These are phyloP conservation scores for Apophysomyces ossiformis DNA, from an alignment of 371 early-diverging fungal genomes.

Conservation along the genomic window DNA sequence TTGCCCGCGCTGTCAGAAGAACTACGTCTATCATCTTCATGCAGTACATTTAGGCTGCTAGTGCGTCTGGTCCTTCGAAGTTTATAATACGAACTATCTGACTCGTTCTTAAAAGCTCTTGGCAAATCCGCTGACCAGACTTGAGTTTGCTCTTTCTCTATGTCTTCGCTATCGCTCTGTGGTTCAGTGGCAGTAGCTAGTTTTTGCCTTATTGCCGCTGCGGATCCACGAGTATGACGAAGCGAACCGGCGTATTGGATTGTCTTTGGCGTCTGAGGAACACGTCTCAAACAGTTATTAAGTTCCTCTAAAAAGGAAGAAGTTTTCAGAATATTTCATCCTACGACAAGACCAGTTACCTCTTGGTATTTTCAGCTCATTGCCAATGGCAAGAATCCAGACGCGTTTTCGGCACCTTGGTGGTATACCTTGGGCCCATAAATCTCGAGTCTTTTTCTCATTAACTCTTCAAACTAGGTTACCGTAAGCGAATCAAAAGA, in stretches of 20 bases:
- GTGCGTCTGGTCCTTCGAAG: slow-evolving; percentile 35
- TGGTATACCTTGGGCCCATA: slow-evolving; percentile 54
- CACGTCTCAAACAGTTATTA: slow-evolving; percentile 15
- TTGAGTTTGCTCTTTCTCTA: background rate
- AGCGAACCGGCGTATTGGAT: background rate
- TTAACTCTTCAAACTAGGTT: slow-evolving; percentile 21
- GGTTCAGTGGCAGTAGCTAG: background rate
- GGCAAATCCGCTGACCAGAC: background rate
- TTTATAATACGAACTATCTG: slow-evolving; percentile 18
- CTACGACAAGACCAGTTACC: slow-evolving; percentile 13
- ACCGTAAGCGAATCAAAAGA: background rate
- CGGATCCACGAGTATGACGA: background rate
- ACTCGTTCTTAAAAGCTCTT: background rate
- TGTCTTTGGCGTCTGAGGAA: background rate
- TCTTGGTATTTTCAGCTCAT: slow-evolving; percentile 40
- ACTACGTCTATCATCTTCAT: slow-evolving; percentile 28
- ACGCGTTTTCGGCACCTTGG: slow-evolving; percentile 51
- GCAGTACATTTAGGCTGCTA: slow-evolving; percentile 50
- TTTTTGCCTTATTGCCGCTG: background rate
- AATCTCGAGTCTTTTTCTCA: slow-evolving; percentile 35
- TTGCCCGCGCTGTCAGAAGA: background rate
- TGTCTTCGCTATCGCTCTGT: background rate
- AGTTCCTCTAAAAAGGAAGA: slow-evolving; percentile 7
- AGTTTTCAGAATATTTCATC: background rate
- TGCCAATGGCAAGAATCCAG: slow-evolving; percentile 52